Percentiles rank a stretch among this genome's conserved stretches.
Evolutionary conservation across 2,329 filamentous ascomycete species (phyloP).

Genomic region (Penicillium sp.): DNA sequence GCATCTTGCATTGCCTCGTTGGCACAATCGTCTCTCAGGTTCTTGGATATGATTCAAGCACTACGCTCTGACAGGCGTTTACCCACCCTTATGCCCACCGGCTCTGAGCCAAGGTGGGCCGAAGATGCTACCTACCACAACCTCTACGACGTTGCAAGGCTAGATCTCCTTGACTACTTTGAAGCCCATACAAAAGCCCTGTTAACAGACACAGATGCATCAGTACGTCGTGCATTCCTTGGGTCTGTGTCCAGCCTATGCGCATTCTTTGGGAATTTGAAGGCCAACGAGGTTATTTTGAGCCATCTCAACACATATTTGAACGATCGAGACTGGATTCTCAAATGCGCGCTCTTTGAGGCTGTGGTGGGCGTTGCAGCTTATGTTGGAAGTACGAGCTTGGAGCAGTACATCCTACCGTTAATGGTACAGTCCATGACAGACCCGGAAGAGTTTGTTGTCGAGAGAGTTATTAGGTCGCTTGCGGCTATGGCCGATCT

Average conservation of each 20-base stretch:
- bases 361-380: slow-evolving; percentile 90
- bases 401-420: slow-evolving; percentile 95
- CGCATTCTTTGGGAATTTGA: slow-evolving; percentile 90
- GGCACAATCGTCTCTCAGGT: slow-evolving; percentile 80
- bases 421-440: slow-evolving; percentile 94
- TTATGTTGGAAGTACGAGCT: slow-evolving; percentile 83
- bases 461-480: slow-evolving; percentile 87
- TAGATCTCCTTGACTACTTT: slow-evolving; percentile 81
- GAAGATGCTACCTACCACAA: slow-evolving; percentile 75
- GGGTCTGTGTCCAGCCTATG: slow-evolving; percentile 90
- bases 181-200: slow-evolving; percentile 88
- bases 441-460: slow-evolving; percentile 90
- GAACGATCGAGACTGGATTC: slow-evolving; percentile 93
- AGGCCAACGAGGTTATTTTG: slow-evolving; percentile 92
- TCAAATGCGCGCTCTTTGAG: slow-evolving; percentile 97
- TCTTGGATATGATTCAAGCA: slow-evolving; percentile 89
- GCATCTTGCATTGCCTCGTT: slow-evolving; percentile 89
- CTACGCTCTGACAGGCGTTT: slow-evolving; percentile 82
- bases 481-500: slow-evolving; percentile 86
- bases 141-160: slow-evolving; percentile 84
- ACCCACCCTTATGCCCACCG: slow-evolving; percentile 75
- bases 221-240: slow-evolving; percentile 87
- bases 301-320: slow-evolving; percentile 97
- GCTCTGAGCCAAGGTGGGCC: slow-evolving; percentile 71
- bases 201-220: slow-evolving; percentile 82